Base-by-base conservation (phyloP, 352 stramenopile genomes). In the Phytophthora parvispora region DNA sequence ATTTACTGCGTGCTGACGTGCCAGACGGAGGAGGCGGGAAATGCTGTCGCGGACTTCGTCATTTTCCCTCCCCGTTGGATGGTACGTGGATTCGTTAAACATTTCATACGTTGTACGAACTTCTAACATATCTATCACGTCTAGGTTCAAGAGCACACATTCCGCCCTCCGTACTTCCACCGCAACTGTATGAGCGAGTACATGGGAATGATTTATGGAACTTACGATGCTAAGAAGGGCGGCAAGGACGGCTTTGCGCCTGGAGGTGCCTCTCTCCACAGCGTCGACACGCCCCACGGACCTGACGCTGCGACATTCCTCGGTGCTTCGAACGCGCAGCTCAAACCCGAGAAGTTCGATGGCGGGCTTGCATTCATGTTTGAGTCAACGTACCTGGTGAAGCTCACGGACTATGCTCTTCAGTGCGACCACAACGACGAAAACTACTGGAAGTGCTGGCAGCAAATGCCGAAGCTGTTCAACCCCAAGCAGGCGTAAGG, bases 1-100 rank as follows among this genome's bases (percentile, higher is more conserved):
- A 99, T 99, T 68, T 99, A 98, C 70, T 99, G 97, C 16, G 97
- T 99, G 9, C 79, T 99, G n/a, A 99, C 97, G 22, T 98, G 89
- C 52, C 94, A 95, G 70, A 97, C 87, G 1, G 89, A 97, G 60
- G 94, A 99, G 63, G 69, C 93, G 3, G 97, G 97, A 18, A 98
- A 96, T 34, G 97, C 97, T 29, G 83, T 99, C 48, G 94, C 91
- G 7, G 97, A 99, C 75, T 99, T 99, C 83, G 97, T 99, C 10
- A 98, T 99, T 65, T 99, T 99, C 70, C 97, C 97, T 22, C 97
- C 96, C 12, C 89, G 97, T 22, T 98, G 97, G 86, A 98, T 99
- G 96, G 95, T 89, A 59, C 43, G 57, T 64, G 25, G 43, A 2
- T 28, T 63, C 8, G 2, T 20, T 49, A 40, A 68, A 43, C 83